These are phyloP conservation scores for Vigna trinervia DNA, from an alignment of 306 rosid genomes.

Conservation along the genomic window DNA sequence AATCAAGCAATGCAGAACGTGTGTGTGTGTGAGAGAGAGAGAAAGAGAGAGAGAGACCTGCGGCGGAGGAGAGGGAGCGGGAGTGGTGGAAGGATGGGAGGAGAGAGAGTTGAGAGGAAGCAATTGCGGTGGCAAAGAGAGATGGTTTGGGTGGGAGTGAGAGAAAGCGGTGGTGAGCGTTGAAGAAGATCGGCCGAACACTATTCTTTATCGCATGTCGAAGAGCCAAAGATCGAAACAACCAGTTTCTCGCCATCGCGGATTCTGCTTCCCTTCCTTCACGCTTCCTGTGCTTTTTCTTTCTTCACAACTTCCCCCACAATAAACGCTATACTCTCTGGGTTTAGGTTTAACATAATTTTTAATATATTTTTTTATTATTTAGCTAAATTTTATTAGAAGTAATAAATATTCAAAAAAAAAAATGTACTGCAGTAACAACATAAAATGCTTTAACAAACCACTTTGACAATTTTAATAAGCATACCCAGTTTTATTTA, in stretches of 20 bases:
- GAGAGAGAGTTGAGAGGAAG: slow-evolving; percentile 39
- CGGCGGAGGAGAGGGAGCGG: slow-evolving; percentile 51
- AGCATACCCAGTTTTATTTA: too few species aligned
- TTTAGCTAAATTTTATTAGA: too few species aligned
- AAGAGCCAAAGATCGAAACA: slow-evolving; percentile 42
- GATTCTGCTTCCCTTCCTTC: neutral
- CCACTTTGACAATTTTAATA: too few species aligned
- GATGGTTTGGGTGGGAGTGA: slow-evolving; percentile 34
- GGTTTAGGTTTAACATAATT: neutral
- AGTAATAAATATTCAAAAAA: too few species aligned
- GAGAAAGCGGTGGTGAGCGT: neutral
- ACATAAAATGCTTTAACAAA: too few species aligned
- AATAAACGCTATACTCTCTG: neutral
- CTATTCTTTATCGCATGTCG: slow-evolving; percentile 40
- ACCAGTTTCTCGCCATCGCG: slow-evolving; percentile 44
- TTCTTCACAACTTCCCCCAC: neutral
- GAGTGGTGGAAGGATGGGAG: slow-evolving; percentile 32
- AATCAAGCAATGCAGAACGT: neutral
- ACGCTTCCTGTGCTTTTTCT: neutral
- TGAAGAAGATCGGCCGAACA: slow-evolving; percentile 24
- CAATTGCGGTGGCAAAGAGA: slow-evolving; percentile 38
- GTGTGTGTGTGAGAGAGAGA: neutral
- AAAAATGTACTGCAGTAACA: too few species aligned
- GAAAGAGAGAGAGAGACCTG: slow-evolving; percentile 34
- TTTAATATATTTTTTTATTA: too few species aligned